These are phyloP conservation scores for Metschnikowia picachoensis DNA, from an alignment of 805 yeast genomes.

Conservation along the genomic window DNA sequence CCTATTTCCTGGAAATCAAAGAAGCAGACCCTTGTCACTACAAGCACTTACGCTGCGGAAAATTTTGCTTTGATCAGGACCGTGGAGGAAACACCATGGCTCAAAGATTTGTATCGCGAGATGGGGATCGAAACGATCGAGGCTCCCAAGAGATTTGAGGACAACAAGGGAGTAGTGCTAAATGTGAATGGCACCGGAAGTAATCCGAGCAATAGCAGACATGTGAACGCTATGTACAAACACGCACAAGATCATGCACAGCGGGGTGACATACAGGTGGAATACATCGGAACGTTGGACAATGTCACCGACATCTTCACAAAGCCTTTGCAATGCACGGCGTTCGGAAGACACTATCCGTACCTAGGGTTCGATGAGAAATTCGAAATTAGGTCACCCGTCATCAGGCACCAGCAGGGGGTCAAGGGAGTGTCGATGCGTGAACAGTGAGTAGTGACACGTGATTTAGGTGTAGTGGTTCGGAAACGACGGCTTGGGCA, in stretches of 20 bases:
- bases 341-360: background rate
- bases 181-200: constrained; percentile 5
- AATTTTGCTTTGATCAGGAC: constrained; percentile 1
- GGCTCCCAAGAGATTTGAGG: constrained; percentile 5
- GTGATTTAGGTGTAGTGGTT: no score
- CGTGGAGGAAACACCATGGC: background rate
- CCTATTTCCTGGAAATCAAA: constrained; percentile 1
- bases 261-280: background rate
- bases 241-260: background rate
- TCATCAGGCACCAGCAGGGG: no score
- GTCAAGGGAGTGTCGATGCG: no score
- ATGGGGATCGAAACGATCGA: background rate
- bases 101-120: background rate
- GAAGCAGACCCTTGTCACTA: constrained; percentile 2
- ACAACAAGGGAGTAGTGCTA: constrained; percentile 6
- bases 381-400: background rate
- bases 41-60: background rate
- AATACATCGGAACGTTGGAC: background rate
- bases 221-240: background rate
- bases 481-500: no score
- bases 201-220: constrained; percentile 1
- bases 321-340: background rate
- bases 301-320: constrained; percentile 3
- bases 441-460: no score
- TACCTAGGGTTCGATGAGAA: background rate